phyloP scores from a whole-genome alignment of 2,329 filamentous ascomycete genomes.

The Neopestalotiopsis rosae region DNA sequence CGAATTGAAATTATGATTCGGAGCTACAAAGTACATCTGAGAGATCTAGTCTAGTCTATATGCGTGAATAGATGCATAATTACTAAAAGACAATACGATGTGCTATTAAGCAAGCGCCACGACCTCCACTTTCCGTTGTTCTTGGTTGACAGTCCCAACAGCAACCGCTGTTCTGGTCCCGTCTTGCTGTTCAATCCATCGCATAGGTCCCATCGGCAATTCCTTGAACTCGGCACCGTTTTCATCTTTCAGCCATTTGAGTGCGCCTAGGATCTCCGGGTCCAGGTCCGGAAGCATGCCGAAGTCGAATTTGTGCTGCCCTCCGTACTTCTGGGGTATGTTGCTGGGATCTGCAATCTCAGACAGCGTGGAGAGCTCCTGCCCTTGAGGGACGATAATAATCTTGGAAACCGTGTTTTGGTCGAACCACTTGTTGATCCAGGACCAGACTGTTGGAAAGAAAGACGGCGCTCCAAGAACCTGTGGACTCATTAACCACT shows the following conservation, averaged over 20 bases:
- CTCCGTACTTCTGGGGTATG: not conserved
- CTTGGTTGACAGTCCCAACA: not conserved
- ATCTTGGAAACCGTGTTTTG: not conserved
- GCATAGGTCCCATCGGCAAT: not conserved
- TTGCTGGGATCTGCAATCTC: not conserved
- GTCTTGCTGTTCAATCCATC: not conserved
- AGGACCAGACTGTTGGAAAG: conserved; percentile 5
- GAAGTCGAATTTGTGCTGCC: not conserved
- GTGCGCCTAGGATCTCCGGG: no score
- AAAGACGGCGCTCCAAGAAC: not conserved
- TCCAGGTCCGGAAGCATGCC: no score
- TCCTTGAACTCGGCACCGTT: not conserved
- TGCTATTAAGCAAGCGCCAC: not conserved
- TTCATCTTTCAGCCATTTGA: not conserved
- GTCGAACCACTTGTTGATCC: conserved; percentile 1
- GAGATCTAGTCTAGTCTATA: no score
- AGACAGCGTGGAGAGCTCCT: not conserved
- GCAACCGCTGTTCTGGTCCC: not conserved
- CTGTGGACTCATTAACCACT: no score
- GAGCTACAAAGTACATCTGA: no score
- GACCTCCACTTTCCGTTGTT: not conserved
- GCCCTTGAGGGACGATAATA: not conserved
- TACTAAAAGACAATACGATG: no score
- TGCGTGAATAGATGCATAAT: no score
- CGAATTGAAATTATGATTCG: no score